Evolutionary conservation across 1,284 basidiomycete species (phyloP).

Genomic region (Papiliotrema laurentii): DNA sequence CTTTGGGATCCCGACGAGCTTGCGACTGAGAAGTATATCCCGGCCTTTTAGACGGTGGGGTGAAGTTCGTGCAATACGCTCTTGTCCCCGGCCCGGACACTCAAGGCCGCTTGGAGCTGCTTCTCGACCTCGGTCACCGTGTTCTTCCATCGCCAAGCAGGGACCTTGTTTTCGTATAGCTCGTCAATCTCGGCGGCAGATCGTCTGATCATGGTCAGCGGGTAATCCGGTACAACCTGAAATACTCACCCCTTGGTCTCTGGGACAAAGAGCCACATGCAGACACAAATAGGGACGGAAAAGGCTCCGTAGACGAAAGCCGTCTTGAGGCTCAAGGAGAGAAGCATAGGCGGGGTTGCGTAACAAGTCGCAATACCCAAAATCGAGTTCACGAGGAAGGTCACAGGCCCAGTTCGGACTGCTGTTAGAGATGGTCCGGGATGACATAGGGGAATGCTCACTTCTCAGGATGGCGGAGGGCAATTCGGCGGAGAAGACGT

Average conservation of each 20-base stretch:
- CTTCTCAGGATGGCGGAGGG: conserved; percentile 21
- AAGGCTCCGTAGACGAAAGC: conserved; percentile 23
- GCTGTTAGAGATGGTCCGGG: background rate
- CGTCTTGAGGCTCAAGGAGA: conserved; percentile 12
- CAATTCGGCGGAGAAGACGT: conserved; percentile 23
- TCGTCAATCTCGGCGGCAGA: conserved; percentile 29
- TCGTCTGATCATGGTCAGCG: conserved; percentile 2
- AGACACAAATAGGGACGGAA: conserved; percentile 16
- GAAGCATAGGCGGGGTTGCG: conserved; percentile 24
- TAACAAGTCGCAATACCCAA: conserved; percentile 20
- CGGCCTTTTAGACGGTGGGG: no score
- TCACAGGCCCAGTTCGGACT: conserved; percentile 23
- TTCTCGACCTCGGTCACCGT: conserved; percentile 21
- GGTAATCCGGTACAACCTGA: background rate
- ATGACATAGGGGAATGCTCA: background rate
- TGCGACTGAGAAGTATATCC: no score
- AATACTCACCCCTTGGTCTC: conserved; percentile 25
- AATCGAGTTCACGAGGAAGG: conserved; percentile 19
- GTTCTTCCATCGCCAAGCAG: conserved; percentile 18
- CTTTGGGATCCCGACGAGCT: no score
- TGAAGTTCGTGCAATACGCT: no score
- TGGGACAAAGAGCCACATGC: conserved; percentile 25
- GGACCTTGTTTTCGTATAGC: conserved; percentile 22
- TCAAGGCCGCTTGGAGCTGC: background rate
- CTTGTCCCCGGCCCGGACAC: background rate